Evolutionary conservation across 257 asterid genomes (phyloP).

Genomic region (Datura wrightii): DNA sequence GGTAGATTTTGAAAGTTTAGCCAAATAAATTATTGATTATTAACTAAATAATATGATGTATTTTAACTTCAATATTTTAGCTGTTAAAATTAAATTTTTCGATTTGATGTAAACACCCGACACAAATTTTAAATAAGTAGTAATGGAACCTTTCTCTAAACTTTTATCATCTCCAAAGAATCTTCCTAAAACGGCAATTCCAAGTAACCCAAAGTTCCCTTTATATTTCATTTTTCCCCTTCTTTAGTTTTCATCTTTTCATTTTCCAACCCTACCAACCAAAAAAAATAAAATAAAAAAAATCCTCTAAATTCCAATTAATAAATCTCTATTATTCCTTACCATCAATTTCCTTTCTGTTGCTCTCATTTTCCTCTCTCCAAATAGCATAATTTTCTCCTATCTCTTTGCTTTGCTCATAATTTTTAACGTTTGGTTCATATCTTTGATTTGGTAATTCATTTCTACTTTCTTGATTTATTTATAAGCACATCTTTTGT

Average conservation of each 20-base stretch:
- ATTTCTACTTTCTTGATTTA: neutral
- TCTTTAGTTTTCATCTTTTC: neutral
- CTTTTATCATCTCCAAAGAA: conserved; percentile 2
- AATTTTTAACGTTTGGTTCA: conserved; percentile 9
- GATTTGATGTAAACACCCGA: neutral
- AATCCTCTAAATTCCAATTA: conserved; percentile 3
- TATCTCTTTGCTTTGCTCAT: neutral
- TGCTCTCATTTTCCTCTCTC: conserved; percentile 17
- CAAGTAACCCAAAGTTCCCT: conserved; percentile 28
- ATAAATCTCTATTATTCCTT: neutral
- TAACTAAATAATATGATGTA: neutral
- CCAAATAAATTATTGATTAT: neutral
- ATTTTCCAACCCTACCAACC: neutral
- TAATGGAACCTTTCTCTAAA: neutral
- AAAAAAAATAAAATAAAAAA: neutral
- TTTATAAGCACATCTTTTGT: neutral
- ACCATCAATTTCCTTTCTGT: conserved; percentile 28
- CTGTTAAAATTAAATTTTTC: neutral
- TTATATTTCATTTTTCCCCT: neutral
- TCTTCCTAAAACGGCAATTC: conserved; percentile 28
- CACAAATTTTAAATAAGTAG: no score
- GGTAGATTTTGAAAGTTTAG: neutral
- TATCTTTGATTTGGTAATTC: neutral
- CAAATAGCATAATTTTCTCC: conserved; percentile 13
- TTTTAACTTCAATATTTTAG: neutral